Conservation (phyloP, 1,284 basidiomycete genomes). For the Tilletia setariae region DNA sequence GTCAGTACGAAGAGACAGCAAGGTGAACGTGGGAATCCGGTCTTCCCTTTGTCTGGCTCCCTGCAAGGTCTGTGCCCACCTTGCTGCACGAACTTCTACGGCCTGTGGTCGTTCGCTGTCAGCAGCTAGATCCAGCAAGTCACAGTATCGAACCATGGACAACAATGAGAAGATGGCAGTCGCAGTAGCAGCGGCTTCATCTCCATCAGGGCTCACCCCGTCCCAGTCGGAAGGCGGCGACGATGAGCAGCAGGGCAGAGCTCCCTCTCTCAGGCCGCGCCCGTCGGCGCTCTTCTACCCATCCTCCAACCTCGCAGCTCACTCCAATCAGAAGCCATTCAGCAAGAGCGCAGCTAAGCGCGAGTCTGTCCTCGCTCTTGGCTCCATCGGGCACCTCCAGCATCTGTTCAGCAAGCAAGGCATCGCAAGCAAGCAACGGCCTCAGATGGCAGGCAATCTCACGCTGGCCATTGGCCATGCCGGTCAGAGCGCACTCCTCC, state of each 20-base stretch:
- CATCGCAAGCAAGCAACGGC: constrained; percentile 33
- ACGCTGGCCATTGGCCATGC: constrained; percentile 38
- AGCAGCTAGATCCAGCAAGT: not conserved
- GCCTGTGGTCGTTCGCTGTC: not conserved
- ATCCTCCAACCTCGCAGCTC: constrained; percentile 26
- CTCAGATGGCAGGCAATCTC: constrained; percentile 27
- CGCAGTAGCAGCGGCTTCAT: not conserved
- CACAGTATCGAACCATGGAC: not conserved
- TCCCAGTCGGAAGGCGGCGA: not conserved
- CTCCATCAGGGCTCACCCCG: not conserved
- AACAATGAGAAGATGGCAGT: not conserved
- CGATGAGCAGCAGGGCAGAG: not conserved
- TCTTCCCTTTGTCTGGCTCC: not conserved
- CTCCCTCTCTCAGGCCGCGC: not conserved
- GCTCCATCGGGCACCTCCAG: constrained; percentile 43
- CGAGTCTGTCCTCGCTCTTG: constrained; percentile 37
- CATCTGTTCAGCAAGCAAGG: constrained; percentile 42
- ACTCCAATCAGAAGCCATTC: constrained; percentile 40
- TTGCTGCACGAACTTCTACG: not conserved
- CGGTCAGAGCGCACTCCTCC: constrained; percentile 27
- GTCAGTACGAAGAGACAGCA: no score
- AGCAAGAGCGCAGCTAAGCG: constrained; percentile 40
- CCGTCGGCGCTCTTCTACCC: constrained; percentile 24
- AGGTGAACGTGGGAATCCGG: not conserved
- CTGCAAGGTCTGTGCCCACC: not conserved